Evolutionary conservation across 139 green algal genomes (phyloP).

Genomic region (Chlamydomonas incerta): DNA sequence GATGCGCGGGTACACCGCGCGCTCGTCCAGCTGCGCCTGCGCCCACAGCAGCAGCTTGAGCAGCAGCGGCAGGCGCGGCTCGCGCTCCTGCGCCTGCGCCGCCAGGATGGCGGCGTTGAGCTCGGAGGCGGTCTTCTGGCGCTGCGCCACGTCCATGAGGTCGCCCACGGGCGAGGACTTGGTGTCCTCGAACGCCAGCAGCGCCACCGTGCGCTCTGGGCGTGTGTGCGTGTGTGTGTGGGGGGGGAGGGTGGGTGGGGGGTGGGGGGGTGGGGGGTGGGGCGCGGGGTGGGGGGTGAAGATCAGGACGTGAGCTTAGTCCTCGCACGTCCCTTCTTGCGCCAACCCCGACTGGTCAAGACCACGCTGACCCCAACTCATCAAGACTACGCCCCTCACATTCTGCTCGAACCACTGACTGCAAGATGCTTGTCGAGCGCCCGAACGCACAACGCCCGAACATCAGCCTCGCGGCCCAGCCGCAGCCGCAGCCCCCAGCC

Average conservation of each 20-base stretch:
- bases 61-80: slow-evolving; percentile 81
- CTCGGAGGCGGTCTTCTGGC: slow-evolving; percentile 93
- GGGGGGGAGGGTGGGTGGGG: not conserved
- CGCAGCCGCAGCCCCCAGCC: too few species aligned
- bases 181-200: slow-evolving; percentile 94
- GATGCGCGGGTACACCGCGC: slow-evolving; percentile 78
- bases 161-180: slow-evolving; percentile 80
- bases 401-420: too few species aligned
- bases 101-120: slow-evolving; percentile 96
- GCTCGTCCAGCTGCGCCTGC: slow-evolving; percentile 75
- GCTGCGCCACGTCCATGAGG: slow-evolving; percentile 89
- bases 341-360: too few species aligned
- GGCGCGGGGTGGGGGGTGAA: not conserved
- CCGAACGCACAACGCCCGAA: too few species aligned
- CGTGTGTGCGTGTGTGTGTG: not conserved
- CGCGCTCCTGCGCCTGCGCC: slow-evolving; percentile 82
- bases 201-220: slow-evolving; percentile 91
- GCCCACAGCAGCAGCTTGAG: slow-evolving; percentile 84
- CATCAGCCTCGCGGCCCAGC: too few species aligned
- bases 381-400: too few species aligned
- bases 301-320: too few species aligned
- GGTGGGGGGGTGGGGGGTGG: not conserved
- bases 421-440: too few species aligned
- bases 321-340: too few species aligned
- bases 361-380: too few species aligned